phyloP scores from a whole-genome alignment of 768 basidiomycete species.

The Kondoa subrosea region DNA sequence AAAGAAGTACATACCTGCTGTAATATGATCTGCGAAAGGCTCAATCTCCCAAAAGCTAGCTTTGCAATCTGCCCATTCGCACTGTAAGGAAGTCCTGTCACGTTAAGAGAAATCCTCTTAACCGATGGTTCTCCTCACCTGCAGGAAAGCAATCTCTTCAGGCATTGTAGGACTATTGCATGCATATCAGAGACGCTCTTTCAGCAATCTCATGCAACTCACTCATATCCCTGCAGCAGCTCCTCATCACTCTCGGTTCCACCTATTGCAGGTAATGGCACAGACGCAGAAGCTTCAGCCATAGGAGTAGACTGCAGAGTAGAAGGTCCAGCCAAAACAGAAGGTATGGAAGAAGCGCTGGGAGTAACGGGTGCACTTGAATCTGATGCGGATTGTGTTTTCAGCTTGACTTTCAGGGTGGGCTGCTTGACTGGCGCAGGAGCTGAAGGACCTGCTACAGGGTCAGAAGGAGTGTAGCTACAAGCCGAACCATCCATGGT shows the following conservation, averaged over 20 bases:
- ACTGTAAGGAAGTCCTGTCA: conserved; percentile 37
- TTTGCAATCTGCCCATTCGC: conserved; percentile 71
- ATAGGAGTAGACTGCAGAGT: no score
- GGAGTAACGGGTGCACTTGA: neutral
- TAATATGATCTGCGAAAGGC: conserved; percentile 65
- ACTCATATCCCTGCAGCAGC: neutral
- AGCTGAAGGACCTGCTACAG: neutral
- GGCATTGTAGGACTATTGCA: neutral
- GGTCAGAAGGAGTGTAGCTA: neutral
- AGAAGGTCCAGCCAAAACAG: no score
- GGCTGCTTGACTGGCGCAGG: neutral
- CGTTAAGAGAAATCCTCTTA: no score
- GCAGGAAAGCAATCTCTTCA: neutral
- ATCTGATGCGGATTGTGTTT: neutral
- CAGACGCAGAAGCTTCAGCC: neutral
- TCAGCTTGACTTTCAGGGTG: neutral
- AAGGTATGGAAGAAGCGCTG: no score
- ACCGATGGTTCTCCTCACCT: no score
- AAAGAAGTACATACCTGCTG: conserved; percentile 44
- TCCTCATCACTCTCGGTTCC: neutral
- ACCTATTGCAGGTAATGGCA: neutral
- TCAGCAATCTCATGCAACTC: neutral
- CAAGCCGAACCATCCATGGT: neutral
- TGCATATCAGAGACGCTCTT: neutral
- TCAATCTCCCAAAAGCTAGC: conserved; percentile 54